These are phyloP conservation scores for Shiraia sp. DNA, from an alignment of 2,329 filamentous ascomycete species.

Conservation along the genomic window DNA sequence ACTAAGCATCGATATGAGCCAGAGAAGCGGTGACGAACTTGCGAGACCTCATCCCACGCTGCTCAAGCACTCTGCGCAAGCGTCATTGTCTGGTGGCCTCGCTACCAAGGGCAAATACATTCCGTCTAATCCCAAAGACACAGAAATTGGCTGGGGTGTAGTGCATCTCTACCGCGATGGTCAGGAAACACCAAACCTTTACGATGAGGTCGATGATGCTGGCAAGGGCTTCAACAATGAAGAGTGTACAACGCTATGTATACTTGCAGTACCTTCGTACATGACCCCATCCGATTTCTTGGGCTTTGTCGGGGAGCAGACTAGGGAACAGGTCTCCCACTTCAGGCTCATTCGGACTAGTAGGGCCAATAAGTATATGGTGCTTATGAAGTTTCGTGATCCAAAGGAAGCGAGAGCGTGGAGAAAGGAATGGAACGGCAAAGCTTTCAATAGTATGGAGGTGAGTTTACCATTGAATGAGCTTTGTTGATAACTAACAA, in stretches of 20 bases:
- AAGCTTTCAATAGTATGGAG: conserved; percentile 89
- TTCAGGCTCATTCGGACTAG: conserved; percentile 93
- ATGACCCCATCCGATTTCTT: conserved; percentile 89
- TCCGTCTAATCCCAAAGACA: conserved; percentile 69
- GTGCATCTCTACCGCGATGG: conserved; percentile 91
- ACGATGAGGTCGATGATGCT: conserved; percentile 51
- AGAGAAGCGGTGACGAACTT: conserved; percentile 35
- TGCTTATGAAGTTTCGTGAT: conserved; percentile 89
- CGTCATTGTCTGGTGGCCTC: conserved; percentile 55
- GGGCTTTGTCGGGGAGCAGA: conserved; percentile 87
- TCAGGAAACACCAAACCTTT: conserved; percentile 69
- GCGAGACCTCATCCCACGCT: conserved; percentile 38
- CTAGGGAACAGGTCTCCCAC: conserved; percentile 84
- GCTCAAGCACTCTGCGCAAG: conserved; percentile 51
- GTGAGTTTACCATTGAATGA: conserved; percentile 51
- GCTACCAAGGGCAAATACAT: conserved; percentile 83
- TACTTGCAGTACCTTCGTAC: conserved; percentile 92
- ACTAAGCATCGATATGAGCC: conserved; percentile 76
- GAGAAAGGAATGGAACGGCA: conserved; percentile 87
- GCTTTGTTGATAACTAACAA: conserved; percentile 7
- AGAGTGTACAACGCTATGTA: conserved; percentile 85
- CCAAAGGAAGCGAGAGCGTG: conserved; percentile 75
- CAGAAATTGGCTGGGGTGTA: conserved; percentile 86
- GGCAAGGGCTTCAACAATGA: conserved; percentile 51
- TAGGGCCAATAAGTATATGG: conserved; percentile 88